These are phyloP conservation scores for Saccharomycopsis schoenii DNA, from an alignment of 805 yeast genomes.

Conservation along the genomic window DNA sequence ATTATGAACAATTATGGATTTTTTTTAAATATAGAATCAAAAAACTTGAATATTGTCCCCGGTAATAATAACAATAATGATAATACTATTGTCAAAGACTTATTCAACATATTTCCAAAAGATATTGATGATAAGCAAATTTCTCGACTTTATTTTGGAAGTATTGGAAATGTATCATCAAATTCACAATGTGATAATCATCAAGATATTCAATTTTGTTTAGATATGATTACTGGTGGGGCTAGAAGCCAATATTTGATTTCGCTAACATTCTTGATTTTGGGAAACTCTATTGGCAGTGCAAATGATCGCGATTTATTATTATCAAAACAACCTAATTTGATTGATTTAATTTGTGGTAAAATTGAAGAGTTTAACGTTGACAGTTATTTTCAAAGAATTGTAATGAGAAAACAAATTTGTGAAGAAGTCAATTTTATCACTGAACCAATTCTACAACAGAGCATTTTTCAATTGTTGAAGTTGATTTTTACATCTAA, in stretches of 20 bases:
- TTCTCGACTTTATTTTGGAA: slow-evolving; percentile 12
- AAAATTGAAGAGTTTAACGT: neutral
- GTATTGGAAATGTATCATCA: slow-evolving; percentile 13
- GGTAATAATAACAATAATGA: neutral
- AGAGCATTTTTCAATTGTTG: slow-evolving; percentile 16
- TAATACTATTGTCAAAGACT: neutral
- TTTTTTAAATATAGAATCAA: neutral
- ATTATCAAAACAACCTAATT: slow-evolving; percentile 2
- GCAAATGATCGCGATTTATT: slow-evolving; percentile 6
- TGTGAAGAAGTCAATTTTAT: slow-evolving; percentile 7
- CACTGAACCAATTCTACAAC: slow-evolving; percentile 17
- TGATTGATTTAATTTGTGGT: neutral
- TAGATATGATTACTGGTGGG: neutral
- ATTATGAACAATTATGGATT: slow-evolving; percentile 2
- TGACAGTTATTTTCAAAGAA: neutral
- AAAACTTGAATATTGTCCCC: neutral
- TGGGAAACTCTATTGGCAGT: slow-evolving; percentile 12
- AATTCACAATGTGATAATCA: slow-evolving; percentile 2
- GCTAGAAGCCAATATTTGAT: slow-evolving; percentile 4
- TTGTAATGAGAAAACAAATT: neutral
- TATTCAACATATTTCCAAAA: neutral
- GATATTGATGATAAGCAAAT: slow-evolving; percentile 6
- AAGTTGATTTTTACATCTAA: slow-evolving; percentile 8
- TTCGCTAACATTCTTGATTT: slow-evolving; percentile 9
- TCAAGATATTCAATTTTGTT: slow-evolving; percentile 2